phyloP scores from a whole-genome alignment of 331 rosid genomes.

The Prunus yedoensis region DNA sequence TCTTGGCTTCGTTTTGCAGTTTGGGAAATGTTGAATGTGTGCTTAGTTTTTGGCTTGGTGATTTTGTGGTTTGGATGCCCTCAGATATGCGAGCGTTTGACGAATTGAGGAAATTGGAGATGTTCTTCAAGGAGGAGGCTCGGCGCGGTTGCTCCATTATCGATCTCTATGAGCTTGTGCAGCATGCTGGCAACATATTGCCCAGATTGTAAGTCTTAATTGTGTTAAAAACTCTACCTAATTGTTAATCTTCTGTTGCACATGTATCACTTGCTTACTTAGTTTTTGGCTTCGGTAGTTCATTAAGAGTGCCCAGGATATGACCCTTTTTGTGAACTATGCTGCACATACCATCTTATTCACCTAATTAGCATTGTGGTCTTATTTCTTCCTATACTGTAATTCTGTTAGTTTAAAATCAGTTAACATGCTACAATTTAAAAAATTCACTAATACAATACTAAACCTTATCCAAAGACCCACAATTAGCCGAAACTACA shows the following conservation, averaged over 20 bases:
- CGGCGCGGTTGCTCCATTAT: conserved; percentile 96
- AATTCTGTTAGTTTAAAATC: neutral
- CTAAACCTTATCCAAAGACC: neutral
- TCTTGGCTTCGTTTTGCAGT: neutral
- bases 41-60: conserved; percentile 16
- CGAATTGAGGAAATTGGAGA: conserved; percentile 89
- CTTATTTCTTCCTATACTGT: neutral
- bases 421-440: neutral
- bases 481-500: neutral
- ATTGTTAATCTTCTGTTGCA: neutral
- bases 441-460: neutral
- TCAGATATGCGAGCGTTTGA: conserved; percentile 99
- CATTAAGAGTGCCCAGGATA: neutral
- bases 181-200: conserved; percentile 96
- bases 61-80: conserved; percentile 18
- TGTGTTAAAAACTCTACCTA: neutral
- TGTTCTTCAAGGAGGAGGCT: conserved; percentile 96
- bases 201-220: conserved; percentile 75
- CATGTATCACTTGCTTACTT: neutral
- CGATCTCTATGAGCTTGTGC: conserved; percentile 96
- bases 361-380: neutral
- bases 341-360: neutral
- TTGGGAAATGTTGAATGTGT: conserved; percentile 1
- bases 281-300: neutral
- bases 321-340: neutral